Base-by-base conservation (phyloP, 169 alveolate species). In the Ichthyophthirius multifiliis region DNA sequence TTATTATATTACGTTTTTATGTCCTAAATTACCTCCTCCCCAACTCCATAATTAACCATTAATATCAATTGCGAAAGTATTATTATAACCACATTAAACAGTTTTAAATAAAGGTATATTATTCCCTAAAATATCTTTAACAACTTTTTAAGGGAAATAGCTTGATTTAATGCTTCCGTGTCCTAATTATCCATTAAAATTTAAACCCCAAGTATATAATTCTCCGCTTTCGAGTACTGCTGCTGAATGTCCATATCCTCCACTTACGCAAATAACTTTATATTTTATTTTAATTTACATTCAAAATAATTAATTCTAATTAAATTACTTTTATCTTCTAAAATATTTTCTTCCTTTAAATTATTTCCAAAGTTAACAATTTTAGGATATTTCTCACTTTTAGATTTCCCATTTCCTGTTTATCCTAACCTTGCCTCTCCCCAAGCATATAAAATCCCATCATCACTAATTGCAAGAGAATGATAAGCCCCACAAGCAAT, bases 381-480 rank as follows among this genome's bases (percentile, higher is more conserved):
- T 48, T 64, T 43, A 37, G 84, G 83, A 41, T 74, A n/a, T 65
- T 39, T 75, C 85, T 81, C 81, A 44, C 30, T 45, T 15, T 62
- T 45, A 34, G 80, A 67, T 46, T 87, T 87, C 20, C 95, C 96
- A 10, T 77, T 47, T 23, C 98, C 98, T 44, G 91, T 79, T 83
- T 92, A 90, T 7, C 98, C 98, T 43, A 91, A 86, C 76, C 91
- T 89, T 34, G 94, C 95, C 76, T 95, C 98, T 47, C 98, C 98
- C 97, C 98, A 95, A 13, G 95, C 93, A 79, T 90, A 95, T 20
- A 95, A 76, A 48, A 71, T 75, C 6, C 94, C 92, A 39, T 89
- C 91, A 39, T 85, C 45, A 18, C 92, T 92, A 39, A 95, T 89
- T 4, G 96, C 97, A 3, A 92, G 67, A n/a, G 96, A 91, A 82